Evolutionary conservation across 805 yeast genomes (phyloP), one percentile per base, ranked within the genome.

Genomic region (Kockiozyma suomiensis): DNA sequence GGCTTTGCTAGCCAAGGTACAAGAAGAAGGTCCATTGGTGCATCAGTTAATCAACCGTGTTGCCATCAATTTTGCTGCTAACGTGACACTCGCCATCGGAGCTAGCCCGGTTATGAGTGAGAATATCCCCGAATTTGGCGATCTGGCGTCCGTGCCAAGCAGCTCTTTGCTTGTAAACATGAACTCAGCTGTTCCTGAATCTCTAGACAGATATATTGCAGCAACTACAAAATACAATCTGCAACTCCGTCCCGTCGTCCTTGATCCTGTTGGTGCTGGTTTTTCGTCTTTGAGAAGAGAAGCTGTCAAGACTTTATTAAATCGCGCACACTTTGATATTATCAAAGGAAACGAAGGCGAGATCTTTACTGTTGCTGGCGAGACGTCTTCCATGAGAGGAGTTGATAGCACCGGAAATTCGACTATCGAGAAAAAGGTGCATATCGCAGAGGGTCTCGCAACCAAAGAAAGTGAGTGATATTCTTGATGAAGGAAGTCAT

Each of bases 251-350:
- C 92, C 89, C 2, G 80, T 91, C 33, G 82, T 91, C 0, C 85
- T 87, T 66, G 97, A 91, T 72, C 97, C 97, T 0, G 97, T 91
- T n/a, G 97, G 91, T 0, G 90, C 86, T 41, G 96, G 96, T 28
- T 97, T 97, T 0, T 80, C 96, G 0, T 58, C 69, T 2, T 79
- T 82, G 4, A 78, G 97, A 59, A 75, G 76, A 41, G 68, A 73
- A 2, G 76, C 84, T 17, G 81, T 85, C 53, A 71, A 76, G 28
- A 70, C 70, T 0, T 67, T 90, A 8, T 71, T 91, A 33, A 77
- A 84, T 38, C 71, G 78, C 12, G 90, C 90, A 0, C 47, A 81
- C 79, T 68, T 80, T 78, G 62, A 76, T 82, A 32, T 90, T 28
- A 85, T 91, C 65, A 90, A 92, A 72, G 97, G 97, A 0, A 91